Evolutionary conservation across 257 asterid species (phyloP).

Genomic region (Orobanche coerulescens): DNA sequence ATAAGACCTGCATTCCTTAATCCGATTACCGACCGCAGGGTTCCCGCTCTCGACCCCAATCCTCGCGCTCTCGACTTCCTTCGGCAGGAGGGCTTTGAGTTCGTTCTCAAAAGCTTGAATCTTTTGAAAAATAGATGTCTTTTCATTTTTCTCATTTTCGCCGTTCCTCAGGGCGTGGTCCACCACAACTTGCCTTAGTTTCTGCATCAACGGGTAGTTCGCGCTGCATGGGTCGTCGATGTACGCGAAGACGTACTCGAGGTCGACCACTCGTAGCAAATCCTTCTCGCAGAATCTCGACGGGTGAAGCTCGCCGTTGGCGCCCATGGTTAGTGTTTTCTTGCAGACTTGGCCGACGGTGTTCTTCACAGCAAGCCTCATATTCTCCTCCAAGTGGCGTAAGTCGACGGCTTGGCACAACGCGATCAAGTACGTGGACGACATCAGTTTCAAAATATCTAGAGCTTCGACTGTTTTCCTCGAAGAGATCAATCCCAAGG

Average conservation of each 20-base stretch:
- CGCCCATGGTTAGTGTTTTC: conserved; percentile 38
- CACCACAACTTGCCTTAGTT: conserved; percentile 43
- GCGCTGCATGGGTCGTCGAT: conserved; percentile 44
- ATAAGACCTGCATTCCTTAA: conserved; percentile 50
- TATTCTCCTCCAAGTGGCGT: conserved; percentile 47
- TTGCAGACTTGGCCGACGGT: conserved; percentile 43
- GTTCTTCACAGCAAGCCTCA: conserved; percentile 39
- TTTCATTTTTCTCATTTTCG: conserved; percentile 27
- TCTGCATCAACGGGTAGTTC: conserved; percentile 49
- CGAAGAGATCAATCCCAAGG: conserved; percentile 45
- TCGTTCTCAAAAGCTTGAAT: conserved; percentile 45
- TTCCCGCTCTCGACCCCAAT: conserved; percentile 36
- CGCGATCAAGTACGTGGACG: conserved; percentile 34
- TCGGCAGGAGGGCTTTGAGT: conserved; percentile 36
- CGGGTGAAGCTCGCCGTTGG: conserved; percentile 43
- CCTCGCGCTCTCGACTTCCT: conserved; percentile 48
- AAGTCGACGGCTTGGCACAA: conserved; percentile 49
- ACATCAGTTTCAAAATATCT: conserved; percentile 48
- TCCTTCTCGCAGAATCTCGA: conserved; percentile 52
- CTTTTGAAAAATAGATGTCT: conserved; percentile 41
- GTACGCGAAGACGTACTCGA: conserved; percentile 41
- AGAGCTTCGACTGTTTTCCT: conserved; percentile 46
- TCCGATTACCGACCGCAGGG: conserved; percentile 31
- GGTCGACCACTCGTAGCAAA: conserved; percentile 45
- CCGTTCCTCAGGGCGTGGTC: conserved; percentile 41